Base-by-base conservation (phyloP, 805 yeast species). In the Wickerhamomyces queroliae region DNA sequence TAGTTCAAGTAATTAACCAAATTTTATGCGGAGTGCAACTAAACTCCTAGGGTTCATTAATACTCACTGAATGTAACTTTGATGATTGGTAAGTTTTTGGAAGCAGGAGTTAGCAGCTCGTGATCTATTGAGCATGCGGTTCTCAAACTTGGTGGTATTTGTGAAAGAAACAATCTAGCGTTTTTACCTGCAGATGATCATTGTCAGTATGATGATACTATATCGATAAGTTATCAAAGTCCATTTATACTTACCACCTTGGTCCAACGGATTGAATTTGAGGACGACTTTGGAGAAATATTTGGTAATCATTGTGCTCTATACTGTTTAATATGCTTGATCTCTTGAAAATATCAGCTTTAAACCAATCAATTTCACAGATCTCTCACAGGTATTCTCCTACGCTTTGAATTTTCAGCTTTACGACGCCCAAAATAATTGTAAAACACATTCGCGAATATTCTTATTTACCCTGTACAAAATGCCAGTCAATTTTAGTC, bases 201-300 rank as follows among this genome's bases (percentile, higher is more conserved):
- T 17, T 16, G 7, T 20, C 8, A 24, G 18, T n/a, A n/a, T n/a
- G n/a, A n/a, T n/a, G n/a, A n/a, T n/a, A n/a, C n/a, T n/a, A n/a
- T n/a, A n/a, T n/a, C n/a, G n/a, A n/a, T n/a, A n/a, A n/a, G n/a
- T n/a, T n/a, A n/a, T n/a, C n/a, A n/a, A n/a, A n/a, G n/a, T n/a
- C n/a, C n/a, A n/a, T n/a, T 11, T 11, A 12, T 5, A 63, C 77
- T 41, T 61, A 74, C 79, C 75, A 48, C 83, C 84, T 22, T 70
- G 62, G 1, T 79, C 76, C 47, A 83, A 72, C 1, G 96, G 96
- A 59, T 85, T 78, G 70, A 90, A 87, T 55, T 71, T 78, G 32
- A 91, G 85, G 33, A 69, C 68, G 8, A 88, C 87, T 47, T 78
- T 78, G 26, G 89, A 70, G 66, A 91, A 87, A 64, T 83, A 90